A percentile compares a stretch with the other conserved stretches of the same genome.
phyloP scores from a whole-genome alignment of 768 basidiomycete species.

The Candolleomyces eurysporus region DNA sequence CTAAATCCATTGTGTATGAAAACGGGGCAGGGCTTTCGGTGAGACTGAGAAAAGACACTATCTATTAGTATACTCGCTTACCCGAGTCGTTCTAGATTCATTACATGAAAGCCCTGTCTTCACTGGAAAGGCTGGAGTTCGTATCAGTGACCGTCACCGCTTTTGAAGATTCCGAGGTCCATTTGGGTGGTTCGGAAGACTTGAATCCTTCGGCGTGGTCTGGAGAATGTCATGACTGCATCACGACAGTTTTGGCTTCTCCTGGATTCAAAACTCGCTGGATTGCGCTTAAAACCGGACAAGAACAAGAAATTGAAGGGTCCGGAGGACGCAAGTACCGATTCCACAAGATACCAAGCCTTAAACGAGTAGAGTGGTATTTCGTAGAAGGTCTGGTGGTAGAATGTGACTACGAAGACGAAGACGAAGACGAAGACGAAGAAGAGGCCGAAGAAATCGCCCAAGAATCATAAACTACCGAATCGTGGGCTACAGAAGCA shows the following conservation, averaged over 20 bases:
- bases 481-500: too few relatives aligned
- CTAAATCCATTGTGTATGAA: not conserved
- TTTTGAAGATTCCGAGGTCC: not conserved
- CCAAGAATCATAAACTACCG: too few relatives aligned
- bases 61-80: not conserved
- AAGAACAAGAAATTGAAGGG: not conserved
- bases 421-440: too few relatives aligned
- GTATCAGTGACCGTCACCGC: not conserved
- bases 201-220: conserved; percentile 1
- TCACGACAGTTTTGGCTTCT: not conserved
- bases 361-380: conserved; percentile 29
- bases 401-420: not conserved
- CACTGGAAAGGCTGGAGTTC: not conserved
- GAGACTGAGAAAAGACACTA: not conserved
- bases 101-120: conserved; percentile 1
- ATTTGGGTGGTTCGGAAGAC: not conserved
- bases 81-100: not conserved
- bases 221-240: conserved; percentile 9
- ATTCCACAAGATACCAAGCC: conserved; percentile 12
- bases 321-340: not conserved
- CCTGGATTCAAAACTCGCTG: not conserved
- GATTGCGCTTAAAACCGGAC: not conserved
- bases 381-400: conserved; percentile 20
- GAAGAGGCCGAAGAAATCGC: too few relatives aligned
- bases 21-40: conserved; percentile 5